These are phyloP conservation scores for Mortierella sp. DNA, from an alignment of 371 early-diverging fungal genomes.

Conservation along the genomic window DNA sequence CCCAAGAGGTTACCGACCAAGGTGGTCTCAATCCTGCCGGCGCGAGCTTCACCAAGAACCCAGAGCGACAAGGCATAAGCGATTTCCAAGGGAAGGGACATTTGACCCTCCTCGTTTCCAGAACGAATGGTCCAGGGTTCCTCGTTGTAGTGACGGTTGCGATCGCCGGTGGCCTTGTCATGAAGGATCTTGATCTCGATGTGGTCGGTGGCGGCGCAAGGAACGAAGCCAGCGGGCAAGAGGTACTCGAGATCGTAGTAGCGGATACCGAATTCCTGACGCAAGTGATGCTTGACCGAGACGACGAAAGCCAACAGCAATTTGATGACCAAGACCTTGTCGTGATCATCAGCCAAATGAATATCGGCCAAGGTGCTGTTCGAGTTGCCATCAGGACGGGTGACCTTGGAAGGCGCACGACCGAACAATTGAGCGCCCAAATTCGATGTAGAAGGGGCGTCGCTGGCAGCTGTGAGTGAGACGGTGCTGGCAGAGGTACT, in stretches of 20 bases:
- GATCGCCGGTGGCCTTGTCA: constrained; percentile 31
- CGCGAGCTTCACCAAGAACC: constrained; percentile 43
- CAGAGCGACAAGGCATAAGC: constrained; percentile 41
- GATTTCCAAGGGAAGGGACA: constrained; percentile 49
- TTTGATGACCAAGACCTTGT: constrained; percentile 76
- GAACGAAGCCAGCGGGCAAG: constrained; percentile 57
- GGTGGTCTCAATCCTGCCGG: constrained; percentile 29
- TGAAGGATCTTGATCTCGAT: constrained; percentile 24
- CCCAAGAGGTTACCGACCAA: constrained; percentile 36
- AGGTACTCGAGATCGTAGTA: constrained; percentile 65
- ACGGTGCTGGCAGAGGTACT: constrained; percentile 5
- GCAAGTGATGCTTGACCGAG: constrained; percentile 77
- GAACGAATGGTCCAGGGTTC: constrained; percentile 31
- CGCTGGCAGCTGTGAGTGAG: constrained; percentile 14
- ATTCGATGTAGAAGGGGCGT: constrained; percentile 9
- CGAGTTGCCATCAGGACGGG: constrained; percentile 11
- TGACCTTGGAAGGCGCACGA: constrained; percentile 16
- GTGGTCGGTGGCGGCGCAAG: constrained; percentile 38
- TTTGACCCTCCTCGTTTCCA: constrained; percentile 41
- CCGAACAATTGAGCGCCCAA: constrained; percentile 42
- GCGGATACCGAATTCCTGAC: constrained; percentile 71
- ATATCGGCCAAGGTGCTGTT: constrained; percentile 16
- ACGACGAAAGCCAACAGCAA: constrained; percentile 75
- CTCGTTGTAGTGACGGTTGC: constrained; percentile 31
- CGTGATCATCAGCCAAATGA: constrained; percentile 57